Conservation (phyloP, 306 rosid species). For the Hippophae tibetana region DNA sequence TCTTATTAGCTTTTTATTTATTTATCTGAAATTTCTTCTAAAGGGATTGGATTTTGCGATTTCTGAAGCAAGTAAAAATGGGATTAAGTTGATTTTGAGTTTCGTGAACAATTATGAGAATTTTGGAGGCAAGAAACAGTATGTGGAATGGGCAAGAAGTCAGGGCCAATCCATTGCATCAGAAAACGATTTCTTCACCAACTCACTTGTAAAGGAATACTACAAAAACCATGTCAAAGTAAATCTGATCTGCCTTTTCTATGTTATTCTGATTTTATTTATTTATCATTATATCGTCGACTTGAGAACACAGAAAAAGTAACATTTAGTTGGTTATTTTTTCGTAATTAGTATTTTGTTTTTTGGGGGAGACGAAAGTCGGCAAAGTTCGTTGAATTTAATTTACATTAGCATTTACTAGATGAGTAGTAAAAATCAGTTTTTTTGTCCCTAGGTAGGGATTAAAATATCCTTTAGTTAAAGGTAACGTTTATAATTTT, state of each 20-base stretch:
- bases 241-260: background rate
- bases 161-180: conserved; percentile 64
- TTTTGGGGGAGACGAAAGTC: background rate
- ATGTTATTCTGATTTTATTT: background rate
- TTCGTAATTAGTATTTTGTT: background rate
- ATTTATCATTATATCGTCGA: background rate
- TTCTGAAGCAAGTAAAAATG: conserved; percentile 59
- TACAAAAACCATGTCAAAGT: conserved; percentile 86
- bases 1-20: no score
- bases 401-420: no score
- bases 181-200: conserved; percentile 79
- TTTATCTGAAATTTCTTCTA: background rate
- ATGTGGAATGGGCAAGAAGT: conserved; percentile 81
- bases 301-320: no score
- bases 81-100: conserved; percentile 72
- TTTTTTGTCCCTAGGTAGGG: no score
- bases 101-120: conserved; percentile 69
- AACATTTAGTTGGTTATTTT: no score
- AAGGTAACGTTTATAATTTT: no score
- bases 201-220: conserved; percentile 48
- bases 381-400: no score
- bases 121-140: conserved; percentile 83
- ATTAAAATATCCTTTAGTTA: no score
- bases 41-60: conserved; percentile 84
- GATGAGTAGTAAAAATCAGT: no score